Conservation (phyloP, 805 yeast species). For the Kodamaea laetipori region DNA sequence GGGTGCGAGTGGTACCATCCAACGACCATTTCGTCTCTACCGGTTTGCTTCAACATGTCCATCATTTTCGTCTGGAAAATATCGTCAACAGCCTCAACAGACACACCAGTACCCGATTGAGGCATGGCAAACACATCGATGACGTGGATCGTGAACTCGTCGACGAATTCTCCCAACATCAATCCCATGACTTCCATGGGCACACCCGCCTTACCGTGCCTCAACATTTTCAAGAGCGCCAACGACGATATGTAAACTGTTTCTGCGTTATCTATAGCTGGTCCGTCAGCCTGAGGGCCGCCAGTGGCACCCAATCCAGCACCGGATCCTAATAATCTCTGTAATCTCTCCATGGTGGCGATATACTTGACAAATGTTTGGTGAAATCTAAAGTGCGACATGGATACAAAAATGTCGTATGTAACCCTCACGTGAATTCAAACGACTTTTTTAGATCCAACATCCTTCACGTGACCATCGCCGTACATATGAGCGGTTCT, state of each 20-base stretch:
- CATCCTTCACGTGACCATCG: not conserved
- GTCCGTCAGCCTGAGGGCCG: slow-evolving; percentile 60
- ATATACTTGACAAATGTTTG: slow-evolving; percentile 6
- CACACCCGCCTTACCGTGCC: slow-evolving; percentile 92
- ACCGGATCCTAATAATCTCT: slow-evolving; percentile 47
- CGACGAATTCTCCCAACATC: slow-evolving; percentile 97
- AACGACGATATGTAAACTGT: slow-evolving; percentile 95
- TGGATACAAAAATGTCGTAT: not conserved
- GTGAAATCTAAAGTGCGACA: not conserved
- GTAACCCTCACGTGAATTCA: not conserved
- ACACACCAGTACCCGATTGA: slow-evolving; percentile 96
- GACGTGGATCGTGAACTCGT: slow-evolving; percentile 95
- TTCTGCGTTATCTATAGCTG: slow-evolving; percentile 91
- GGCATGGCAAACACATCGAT: slow-evolving; percentile 99
- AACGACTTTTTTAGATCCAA: not conserved
- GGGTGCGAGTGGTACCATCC: slow-evolving; percentile 99
- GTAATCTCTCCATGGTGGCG: slow-evolving; percentile 48
- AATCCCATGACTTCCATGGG: slow-evolving; percentile 91
- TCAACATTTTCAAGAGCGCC: slow-evolving; percentile 93
- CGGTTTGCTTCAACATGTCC: slow-evolving; percentile 99
- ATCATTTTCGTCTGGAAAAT: slow-evolving; percentile 98
- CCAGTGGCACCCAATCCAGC: slow-evolving; percentile 48
- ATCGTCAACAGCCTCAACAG: slow-evolving; percentile 98
- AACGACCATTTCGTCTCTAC: slow-evolving; percentile 98
- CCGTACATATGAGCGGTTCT: not conserved